Evolutionary conservation across 306 rosid species (phyloP).

Genomic region (Cicer cuneatum): DNA sequence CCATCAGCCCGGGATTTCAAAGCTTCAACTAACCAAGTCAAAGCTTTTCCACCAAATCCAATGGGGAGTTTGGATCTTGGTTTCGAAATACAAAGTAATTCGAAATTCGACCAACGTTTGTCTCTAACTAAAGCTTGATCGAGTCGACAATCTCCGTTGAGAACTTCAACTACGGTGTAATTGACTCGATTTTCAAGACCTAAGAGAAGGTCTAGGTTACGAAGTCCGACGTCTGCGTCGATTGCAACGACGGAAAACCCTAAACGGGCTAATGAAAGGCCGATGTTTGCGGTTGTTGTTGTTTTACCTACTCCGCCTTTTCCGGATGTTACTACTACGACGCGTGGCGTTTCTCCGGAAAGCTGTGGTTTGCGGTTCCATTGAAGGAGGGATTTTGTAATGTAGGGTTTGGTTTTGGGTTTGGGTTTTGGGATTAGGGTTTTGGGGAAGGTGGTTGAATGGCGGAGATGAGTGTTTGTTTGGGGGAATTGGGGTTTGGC

Average conservation of each 20-base stretch:
- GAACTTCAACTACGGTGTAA: conserved; percentile 89
- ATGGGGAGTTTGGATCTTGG: conserved; percentile 89
- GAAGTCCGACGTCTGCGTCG: conserved; percentile 95
- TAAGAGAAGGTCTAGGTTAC: conserved; percentile 94
- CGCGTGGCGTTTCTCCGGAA: conserved; percentile 91
- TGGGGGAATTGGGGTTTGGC: conserved; percentile 50
- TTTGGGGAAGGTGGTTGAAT: conserved; percentile 6
- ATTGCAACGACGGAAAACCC: conserved; percentile 97
- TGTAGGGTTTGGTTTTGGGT: conserved; percentile 24
- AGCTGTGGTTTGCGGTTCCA: conserved; percentile 92
- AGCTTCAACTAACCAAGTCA: conserved; percentile 93
- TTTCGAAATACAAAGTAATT: conserved; percentile 89
- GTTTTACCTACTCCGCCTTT: conserved; percentile 97
- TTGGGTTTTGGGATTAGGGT: conserved; percentile 49
- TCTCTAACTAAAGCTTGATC: conserved; percentile 96
- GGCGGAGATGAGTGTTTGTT: conserved; percentile 22
- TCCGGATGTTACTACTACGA: conserved; percentile 89
- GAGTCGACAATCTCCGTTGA: conserved; percentile 92
- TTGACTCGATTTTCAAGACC: conserved; percentile 98
- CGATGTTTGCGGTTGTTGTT: conserved; percentile 92
- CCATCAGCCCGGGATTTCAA: conserved; percentile 62
- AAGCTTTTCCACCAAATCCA: conserved; percentile 91
- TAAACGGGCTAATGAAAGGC: conserved; percentile 90
- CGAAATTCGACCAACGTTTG: conserved; percentile 96
- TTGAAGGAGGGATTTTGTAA: conserved; percentile 65